Percentiles rank a stretch among this genome's conserved stretches.
phyloP scores from a whole-genome alignment of 1,139 yeast genomes.

The Magnusiomyces fungicola region DNA sequence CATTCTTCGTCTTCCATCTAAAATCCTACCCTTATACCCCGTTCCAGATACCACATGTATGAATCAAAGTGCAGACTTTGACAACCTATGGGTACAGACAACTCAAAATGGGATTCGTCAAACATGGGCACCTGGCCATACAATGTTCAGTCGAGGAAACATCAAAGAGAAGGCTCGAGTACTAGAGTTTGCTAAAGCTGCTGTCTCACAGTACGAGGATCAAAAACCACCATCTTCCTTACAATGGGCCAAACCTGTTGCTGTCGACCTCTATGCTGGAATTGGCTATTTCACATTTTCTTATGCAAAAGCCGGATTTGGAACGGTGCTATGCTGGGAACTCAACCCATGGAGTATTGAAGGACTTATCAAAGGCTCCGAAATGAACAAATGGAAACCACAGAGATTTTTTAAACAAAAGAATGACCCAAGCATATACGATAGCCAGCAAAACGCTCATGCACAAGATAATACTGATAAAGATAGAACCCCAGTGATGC shows the following conservation, averaged over 20 bases:
- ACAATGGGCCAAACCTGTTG: conserved; percentile 27
- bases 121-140: conserved; percentile 75
- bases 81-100: conserved; percentile 47
- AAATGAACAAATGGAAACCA: conserved; percentile 39
- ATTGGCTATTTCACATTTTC: conserved; percentile 79
- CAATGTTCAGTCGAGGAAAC: conserved; percentile 90
- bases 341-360: conserved; percentile 79
- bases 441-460: not conserved
- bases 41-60: not conserved
- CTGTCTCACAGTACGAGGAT: not conserved
- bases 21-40: conserved; percentile 8
- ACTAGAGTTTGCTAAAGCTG: conserved; percentile 21
- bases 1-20: conserved; percentile 13
- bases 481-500: not conserved
- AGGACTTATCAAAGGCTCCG: conserved; percentile 55
- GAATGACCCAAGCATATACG: conserved; percentile 22
- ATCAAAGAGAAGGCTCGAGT: conserved; percentile 73
- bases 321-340: conserved; percentile 66
- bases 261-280: conserved; percentile 73
- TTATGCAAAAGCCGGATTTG: conserved; percentile 44
- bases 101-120: conserved; percentile 71
- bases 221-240: not conserved
- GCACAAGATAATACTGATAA: not conserved
- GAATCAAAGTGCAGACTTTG: conserved; percentile 42
- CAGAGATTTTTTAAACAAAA: conserved; percentile 29